A percentile compares a stretch with the other conserved stretches of the same genome.
Conservation (phyloP, 1,284 basidiomycete species). For the Ceratobasidium sp. region DNA sequence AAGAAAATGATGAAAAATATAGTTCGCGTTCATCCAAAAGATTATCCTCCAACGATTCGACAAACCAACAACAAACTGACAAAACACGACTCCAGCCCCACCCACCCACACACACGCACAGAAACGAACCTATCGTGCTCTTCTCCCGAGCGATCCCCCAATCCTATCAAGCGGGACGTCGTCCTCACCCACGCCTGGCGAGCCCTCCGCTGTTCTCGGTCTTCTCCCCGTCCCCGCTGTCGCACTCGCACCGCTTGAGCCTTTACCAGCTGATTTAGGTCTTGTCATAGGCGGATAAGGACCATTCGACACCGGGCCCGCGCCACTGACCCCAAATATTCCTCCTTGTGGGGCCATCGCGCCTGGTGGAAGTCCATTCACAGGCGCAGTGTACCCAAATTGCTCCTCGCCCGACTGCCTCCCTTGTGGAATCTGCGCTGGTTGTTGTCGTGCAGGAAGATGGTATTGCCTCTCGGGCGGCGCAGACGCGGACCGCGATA, state of each 20-base stretch:
- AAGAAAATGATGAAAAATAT: conserved; percentile 4
- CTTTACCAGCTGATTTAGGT: conserved; percentile 35
- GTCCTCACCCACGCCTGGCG: conserved; percentile 13
- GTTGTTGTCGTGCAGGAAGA: conserved; percentile 46
- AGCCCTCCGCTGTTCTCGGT: conserved; percentile 10
- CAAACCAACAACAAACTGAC: neutral
- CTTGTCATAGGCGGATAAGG: conserved; percentile 27
- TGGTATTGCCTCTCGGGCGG: conserved; percentile 43
- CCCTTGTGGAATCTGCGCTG: conserved; percentile 42
- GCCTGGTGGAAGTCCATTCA: conserved; percentile 51
- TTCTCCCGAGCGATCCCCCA: conserved; percentile 24
- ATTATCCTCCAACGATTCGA: conserved; percentile 1
- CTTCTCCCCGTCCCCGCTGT: neutral
- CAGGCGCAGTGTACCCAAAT: conserved; percentile 24
- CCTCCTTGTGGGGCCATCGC: conserved; percentile 51
- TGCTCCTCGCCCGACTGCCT: conserved; percentile 38
- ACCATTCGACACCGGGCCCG: neutral
- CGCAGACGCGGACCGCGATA: conserved; percentile 47
- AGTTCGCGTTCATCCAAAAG: conserved; percentile 7
- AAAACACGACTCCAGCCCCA: too few species aligned
- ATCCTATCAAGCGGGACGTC: conserved; percentile 24
- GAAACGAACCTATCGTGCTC: conserved; percentile 7
- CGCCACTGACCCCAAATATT: neutral
- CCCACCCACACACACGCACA: too few species aligned
- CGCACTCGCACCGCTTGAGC: neutral